Percentiles rank a stretch among this genome's conserved stretches.
Evolutionary conservation across 768 basidiomycete genomes (phyloP).

Genomic region (Pisolithus sp.): DNA sequence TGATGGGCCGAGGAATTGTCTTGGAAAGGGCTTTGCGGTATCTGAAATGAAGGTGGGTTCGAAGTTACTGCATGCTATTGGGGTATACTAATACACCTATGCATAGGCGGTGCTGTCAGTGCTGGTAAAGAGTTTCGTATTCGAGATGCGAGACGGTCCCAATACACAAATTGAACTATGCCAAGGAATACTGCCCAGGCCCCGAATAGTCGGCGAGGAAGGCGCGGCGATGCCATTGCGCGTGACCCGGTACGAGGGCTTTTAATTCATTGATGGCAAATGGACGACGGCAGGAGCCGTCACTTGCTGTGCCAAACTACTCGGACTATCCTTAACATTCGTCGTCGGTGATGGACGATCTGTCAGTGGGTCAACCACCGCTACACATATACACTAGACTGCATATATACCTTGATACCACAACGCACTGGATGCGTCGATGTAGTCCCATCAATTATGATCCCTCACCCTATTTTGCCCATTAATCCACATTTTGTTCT

Average conservation of each 20-base stretch:
- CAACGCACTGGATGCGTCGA: too few species aligned
- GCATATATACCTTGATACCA: too few species aligned
- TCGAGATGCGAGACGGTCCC: background rate
- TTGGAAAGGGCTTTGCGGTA: slow-evolving; percentile 26
- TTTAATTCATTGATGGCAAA: too few species aligned
- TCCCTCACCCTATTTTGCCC: too few species aligned
- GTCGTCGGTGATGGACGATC: too few species aligned
- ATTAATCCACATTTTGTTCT: too few species aligned
- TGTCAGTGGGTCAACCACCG: too few species aligned
- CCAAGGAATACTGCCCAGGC: slow-evolving; percentile 27
- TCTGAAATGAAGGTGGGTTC: slow-evolving; percentile 20
- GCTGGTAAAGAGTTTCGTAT: slow-evolving; percentile 34
- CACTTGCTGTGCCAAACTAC: too few species aligned
- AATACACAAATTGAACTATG: slow-evolving; percentile 25
- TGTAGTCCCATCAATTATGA: too few species aligned
- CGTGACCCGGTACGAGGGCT: background rate
- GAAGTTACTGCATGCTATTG: background rate
- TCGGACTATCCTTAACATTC: too few species aligned
- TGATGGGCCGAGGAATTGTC: slow-evolving; percentile 24
- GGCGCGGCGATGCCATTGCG: slow-evolving; percentile 11
- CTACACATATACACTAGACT: too few species aligned
- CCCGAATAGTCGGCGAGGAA: slow-evolving; percentile 23
- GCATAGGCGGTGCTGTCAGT: slow-evolving; percentile 9
- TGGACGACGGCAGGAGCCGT: too few species aligned
- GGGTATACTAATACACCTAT: background rate